A percentile compares a stretch with the other conserved stretches of the same genome.
Conservation (phyloP, 352 stramenopile species). For the Achlya hypogyna region DNA sequence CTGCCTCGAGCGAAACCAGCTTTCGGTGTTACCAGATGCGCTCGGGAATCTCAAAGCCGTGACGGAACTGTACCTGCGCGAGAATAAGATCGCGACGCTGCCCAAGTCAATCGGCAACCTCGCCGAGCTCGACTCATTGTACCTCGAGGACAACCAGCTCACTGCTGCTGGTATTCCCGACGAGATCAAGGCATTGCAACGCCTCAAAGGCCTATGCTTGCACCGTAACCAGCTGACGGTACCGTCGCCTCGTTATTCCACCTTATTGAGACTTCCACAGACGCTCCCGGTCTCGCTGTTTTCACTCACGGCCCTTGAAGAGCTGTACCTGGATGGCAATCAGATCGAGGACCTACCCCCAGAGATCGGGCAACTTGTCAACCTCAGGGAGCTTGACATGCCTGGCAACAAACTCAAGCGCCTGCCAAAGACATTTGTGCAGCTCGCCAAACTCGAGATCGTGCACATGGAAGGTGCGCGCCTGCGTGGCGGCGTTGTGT, state of each 20-base stretch:
- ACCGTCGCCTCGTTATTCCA: neutral
- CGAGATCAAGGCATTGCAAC: conserved; percentile 33
- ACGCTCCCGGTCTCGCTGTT: conserved; percentile 53
- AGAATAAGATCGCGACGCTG: conserved; percentile 59
- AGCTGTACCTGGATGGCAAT: conserved; percentile 82
- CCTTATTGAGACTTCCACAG: conserved; percentile 25
- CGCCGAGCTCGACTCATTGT: conserved; percentile 63
- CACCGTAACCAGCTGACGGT: conserved; percentile 75
- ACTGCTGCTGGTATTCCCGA: conserved; percentile 48
- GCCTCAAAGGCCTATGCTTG: conserved; percentile 57
- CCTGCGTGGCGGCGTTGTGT: neutral
- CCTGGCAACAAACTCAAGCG: conserved; percentile 52
- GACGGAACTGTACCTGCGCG: conserved; percentile 71
- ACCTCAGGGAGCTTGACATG: conserved; percentile 70
- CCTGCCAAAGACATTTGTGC: conserved; percentile 56
- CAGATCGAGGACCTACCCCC: conserved; percentile 50
- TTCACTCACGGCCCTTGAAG: conserved; percentile 54
- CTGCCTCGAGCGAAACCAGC: conserved; percentile 70
- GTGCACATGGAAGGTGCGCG: conserved; percentile 48
- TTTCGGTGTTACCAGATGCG: conserved; percentile 39
- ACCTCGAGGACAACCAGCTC: conserved; percentile 80
- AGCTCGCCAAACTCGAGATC: conserved; percentile 66
- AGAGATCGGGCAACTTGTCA: conserved; percentile 59
- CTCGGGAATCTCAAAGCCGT: conserved; percentile 36
- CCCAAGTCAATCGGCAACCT: conserved; percentile 43